Base-by-base conservation (phyloP, 305 asterid species). In the Rubia balearica region DNA sequence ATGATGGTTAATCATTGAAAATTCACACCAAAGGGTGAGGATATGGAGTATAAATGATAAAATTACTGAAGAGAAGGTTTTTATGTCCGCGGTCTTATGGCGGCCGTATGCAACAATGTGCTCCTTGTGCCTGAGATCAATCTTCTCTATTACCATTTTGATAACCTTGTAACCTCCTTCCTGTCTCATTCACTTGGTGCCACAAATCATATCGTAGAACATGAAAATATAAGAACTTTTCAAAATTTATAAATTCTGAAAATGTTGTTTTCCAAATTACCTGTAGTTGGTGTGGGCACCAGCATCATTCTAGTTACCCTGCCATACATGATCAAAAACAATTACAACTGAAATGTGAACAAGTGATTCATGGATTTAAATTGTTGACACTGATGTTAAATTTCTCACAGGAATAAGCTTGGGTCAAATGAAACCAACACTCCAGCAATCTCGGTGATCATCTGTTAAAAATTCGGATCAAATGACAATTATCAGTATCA, bases 251-350 rank as follows among this genome's bases (percentile, higher is more conserved):
- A 61, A 40, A 46, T 11, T 7, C 65, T 60, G 70, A 46, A 8
- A 48, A 13, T 27, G 6, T 49, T 51, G 19, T 40, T 8, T 14
- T 4, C 21, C 24, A 1, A 6, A 60, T 22, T 69, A 89, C 96
- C 97, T 90, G 89, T 86, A 94, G 78, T 94, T 89, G 27, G 90
- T 75, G 83, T 91, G 98, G 59, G 99, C 98, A 61, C 99, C 96
- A 57, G 97, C 98, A 33, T 97, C 98, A 13, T 94, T 94, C 96
- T 91, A 94, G 76, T 91, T 93, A 5, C 98, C 97, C 92, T 93
- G 75, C 0, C 36, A 27, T 43, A 12, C 63, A 61, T 2, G 41
- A 67, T 2, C 36, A 19, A 40, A 21, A 48, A 8, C 24, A 11
- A 36, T 21, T 36, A n/a, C 8, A 11, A 46, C 72, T 22, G n/a